Evolutionary conservation across 208 protist genomes (phyloP).

Genomic region (Crithidia bombi): DNA sequence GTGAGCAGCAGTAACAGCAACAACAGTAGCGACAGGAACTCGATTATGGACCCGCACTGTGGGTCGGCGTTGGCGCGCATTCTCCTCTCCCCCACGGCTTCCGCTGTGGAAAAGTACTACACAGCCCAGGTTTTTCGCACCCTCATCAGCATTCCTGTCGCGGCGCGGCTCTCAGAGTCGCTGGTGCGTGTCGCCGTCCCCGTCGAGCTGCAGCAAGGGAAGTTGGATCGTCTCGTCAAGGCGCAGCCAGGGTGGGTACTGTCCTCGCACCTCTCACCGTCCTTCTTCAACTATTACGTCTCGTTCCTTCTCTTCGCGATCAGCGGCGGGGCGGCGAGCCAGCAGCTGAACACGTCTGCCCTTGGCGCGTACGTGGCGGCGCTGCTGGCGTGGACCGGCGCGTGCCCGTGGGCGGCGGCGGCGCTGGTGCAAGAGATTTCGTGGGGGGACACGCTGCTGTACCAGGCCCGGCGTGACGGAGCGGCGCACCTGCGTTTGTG

Average conservation of each 20-base stretch:
- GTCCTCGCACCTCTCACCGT: slow-evolving; percentile 16
- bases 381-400: slow-evolving; percentile 53
- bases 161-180: slow-evolving; percentile 27
- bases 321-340: slow-evolving; percentile 41
- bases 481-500: slow-evolving; percentile 68
- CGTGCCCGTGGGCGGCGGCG: slow-evolving; percentile 22
- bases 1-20: slow-evolving; percentile 8
- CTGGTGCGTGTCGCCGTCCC: slow-evolving; percentile 24
- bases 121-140: slow-evolving; percentile 62
- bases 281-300: slow-evolving; percentile 55
- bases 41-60: slow-evolving; percentile 11
- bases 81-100: slow-evolving; percentile 28
- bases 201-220: slow-evolving; percentile 14
- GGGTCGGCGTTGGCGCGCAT: slow-evolving; percentile 34
- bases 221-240: slow-evolving; percentile 27
- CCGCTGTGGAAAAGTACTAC: slow-evolving; percentile 68
- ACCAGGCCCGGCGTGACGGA: slow-evolving; percentile 48
- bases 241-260: slow-evolving; percentile 31
- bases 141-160: slow-evolving; percentile 41
- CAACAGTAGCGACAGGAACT: not conserved
- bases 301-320: slow-evolving; percentile 59
- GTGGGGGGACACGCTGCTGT: slow-evolving; percentile 54
- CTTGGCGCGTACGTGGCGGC: slow-evolving; percentile 64
- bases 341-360: slow-evolving; percentile 66
- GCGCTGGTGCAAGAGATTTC: slow-evolving; percentile 44